A percentile compares a stretch with the other conserved stretches of the same genome.
Evolutionary conservation across 73 alveolate species (phyloP).

Genomic region (Tetrahymena malaccensis): DNA sequence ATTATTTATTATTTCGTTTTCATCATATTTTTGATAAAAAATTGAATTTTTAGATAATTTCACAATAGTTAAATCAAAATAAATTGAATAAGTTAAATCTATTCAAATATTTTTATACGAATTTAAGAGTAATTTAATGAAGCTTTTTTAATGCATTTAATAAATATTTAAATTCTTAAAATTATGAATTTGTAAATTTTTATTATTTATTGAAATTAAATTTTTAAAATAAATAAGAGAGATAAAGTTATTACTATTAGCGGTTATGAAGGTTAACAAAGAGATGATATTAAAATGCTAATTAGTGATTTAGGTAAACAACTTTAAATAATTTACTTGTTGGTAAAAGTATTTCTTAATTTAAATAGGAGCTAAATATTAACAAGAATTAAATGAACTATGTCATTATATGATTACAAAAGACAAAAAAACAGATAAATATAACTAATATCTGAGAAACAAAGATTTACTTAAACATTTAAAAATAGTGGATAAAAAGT

Average conservation of each 20-base stretch:
- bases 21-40: too few relatives aligned
- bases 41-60: too few relatives aligned
- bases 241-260: neutral
- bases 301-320: neutral
- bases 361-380: neutral
- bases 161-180: too few relatives aligned
- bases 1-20: too few relatives aligned
- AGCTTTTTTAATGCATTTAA: too few relatives aligned
- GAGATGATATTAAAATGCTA: neutral
- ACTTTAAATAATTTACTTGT: too few relatives aligned
- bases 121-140: too few relatives aligned
- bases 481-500: neutral
- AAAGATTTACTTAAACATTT: neutral
- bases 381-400: neutral
- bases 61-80: too few relatives aligned
- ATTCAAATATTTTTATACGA: too few relatives aligned
- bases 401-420: neutral
- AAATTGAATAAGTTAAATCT: too few relatives aligned
- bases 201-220: too few relatives aligned
- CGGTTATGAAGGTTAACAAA: neutral
- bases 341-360: neutral
- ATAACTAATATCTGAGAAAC: neutral
- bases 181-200: too few relatives aligned
- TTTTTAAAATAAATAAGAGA: neutral
- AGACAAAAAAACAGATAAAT: neutral